These are phyloP conservation scores for Lachancea waltii DNA, from an alignment of 805 yeast species.

Conservation along the genomic window DNA sequence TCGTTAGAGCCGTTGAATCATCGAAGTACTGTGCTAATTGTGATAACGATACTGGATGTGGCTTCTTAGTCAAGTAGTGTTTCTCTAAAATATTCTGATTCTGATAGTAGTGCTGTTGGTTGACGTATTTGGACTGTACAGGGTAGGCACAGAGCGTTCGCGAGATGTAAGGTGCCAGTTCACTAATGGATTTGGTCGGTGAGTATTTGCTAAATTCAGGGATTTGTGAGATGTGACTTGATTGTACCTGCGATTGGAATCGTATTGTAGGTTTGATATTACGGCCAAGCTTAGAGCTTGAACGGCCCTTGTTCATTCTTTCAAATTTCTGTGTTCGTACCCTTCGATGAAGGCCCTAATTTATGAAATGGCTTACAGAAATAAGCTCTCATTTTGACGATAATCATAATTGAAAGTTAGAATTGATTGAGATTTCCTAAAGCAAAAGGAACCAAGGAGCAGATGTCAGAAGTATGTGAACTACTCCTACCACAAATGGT, in stretches of 20 bases:
- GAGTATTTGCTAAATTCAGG: slow-evolving; percentile 35
- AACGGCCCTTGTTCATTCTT: background rate
- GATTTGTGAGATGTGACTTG: slow-evolving; percentile 23
- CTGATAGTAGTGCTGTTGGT: slow-evolving; percentile 79
- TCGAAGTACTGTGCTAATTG: slow-evolving; percentile 89
- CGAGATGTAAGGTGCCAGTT: slow-evolving; percentile 33
- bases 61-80: slow-evolving; percentile 40
- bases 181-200: slow-evolving; percentile 29
- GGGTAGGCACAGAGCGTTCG: slow-evolving; percentile 36
- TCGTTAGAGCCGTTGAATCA: slow-evolving; percentile 47
- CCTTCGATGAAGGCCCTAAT: slow-evolving; percentile 1
- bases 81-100: slow-evolving; percentile 25
- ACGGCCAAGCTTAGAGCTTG: background rate
- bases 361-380: no score
- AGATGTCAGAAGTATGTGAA: no score
- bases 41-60: slow-evolving; percentile 85
- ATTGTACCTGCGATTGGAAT: slow-evolving; percentile 1
- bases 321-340: background rate
- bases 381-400: no score
- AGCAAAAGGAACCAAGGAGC: no score
- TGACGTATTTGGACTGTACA: slow-evolving; percentile 40
- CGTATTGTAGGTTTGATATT: background rate
- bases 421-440: no score
- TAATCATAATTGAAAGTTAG: background rate
- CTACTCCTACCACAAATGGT: no score